Evolutionary conservation across 805 yeast genomes (phyloP).

Genomic region (Candida gorgasii): DNA sequence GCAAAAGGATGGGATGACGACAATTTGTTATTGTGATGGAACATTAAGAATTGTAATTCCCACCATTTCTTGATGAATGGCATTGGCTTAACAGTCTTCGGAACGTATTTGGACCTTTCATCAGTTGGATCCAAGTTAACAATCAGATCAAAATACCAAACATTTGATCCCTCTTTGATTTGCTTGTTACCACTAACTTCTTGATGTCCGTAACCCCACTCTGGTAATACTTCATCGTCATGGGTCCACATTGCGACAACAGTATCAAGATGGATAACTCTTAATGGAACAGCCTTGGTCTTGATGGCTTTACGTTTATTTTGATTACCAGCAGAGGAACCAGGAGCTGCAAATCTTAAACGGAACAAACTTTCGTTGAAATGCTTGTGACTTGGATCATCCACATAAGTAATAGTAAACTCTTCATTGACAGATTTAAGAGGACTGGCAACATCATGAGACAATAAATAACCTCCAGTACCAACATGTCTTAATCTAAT

Average conservation of each 20-base stretch:
- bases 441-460: constrained; percentile 98
- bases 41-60: constrained; percentile 87
- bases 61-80: constrained; percentile 86
- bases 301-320: constrained; percentile 54
- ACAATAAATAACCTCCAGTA: constrained; percentile 75
- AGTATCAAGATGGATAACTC: constrained; percentile 79
- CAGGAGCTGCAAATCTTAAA: constrained; percentile 51
- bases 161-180: constrained; percentile 60
- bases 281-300: constrained; percentile 69
- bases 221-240: constrained; percentile 80
- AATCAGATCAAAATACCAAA: constrained; percentile 77
- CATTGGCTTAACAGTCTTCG: constrained; percentile 59
- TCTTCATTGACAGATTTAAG: constrained; percentile 90
- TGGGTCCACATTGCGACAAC: constrained; percentile 95
- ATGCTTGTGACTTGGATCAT: constrained; percentile 48
- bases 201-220: constrained; percentile 90
- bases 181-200: constrained; percentile 96
- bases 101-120: constrained; percentile 59
- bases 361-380: constrained; percentile 79
- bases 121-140: constrained; percentile 55
- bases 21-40: constrained; percentile 85
- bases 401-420: constrained; percentile 71
- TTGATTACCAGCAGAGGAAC: constrained; percentile 38
- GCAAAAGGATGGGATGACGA: constrained; percentile 94
- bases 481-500: constrained; percentile 79